These are phyloP conservation scores for Russula sp. DNA, from an alignment of 768 basidiomycete species.

Conservation along the genomic window DNA sequence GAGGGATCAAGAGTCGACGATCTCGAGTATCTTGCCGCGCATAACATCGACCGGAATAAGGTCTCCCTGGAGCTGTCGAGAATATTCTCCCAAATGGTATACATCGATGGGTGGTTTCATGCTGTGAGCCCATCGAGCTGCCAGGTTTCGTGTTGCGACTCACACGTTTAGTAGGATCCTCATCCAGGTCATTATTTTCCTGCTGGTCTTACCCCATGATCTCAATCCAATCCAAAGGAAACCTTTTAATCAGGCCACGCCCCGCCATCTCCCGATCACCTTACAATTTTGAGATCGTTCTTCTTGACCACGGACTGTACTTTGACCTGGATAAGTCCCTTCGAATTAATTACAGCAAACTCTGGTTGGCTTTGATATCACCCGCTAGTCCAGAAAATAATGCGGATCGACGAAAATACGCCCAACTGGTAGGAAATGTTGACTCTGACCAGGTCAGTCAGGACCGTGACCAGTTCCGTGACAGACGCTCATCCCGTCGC, in stretches of 20 bases:
- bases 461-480: background rate
- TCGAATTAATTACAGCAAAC: slow-evolving; percentile 76
- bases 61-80: slow-evolving; percentile 85
- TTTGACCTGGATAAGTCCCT: slow-evolving; percentile 82
- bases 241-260: slow-evolving; percentile 82
- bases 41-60: slow-evolving; percentile 87
- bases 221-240: slow-evolving; percentile 44
- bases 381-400: slow-evolving; percentile 58
- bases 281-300: slow-evolving; percentile 93
- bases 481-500: slow-evolving; percentile 1
- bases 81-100: slow-evolving; percentile 95
- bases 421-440: slow-evolving; percentile 86
- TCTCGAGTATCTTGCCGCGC: slow-evolving; percentile 69
- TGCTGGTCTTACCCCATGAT: background rate
- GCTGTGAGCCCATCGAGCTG: slow-evolving; percentile 44
- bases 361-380: slow-evolving; percentile 88
- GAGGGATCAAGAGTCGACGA: slow-evolving; percentile 87
- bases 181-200: slow-evolving; percentile 56
- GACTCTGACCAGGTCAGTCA: slow-evolving; percentile 69
- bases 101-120: slow-evolving; percentile 88
- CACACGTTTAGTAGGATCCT: slow-evolving; percentile 55
- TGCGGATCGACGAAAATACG: slow-evolving; percentile 76
- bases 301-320: slow-evolving; percentile 92
- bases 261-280: slow-evolving; percentile 59
- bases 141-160: background rate